phyloP scores from a whole-genome alignment of 495 filamentous ascomycete genomes.

The Neurospora cerealis region DNA sequence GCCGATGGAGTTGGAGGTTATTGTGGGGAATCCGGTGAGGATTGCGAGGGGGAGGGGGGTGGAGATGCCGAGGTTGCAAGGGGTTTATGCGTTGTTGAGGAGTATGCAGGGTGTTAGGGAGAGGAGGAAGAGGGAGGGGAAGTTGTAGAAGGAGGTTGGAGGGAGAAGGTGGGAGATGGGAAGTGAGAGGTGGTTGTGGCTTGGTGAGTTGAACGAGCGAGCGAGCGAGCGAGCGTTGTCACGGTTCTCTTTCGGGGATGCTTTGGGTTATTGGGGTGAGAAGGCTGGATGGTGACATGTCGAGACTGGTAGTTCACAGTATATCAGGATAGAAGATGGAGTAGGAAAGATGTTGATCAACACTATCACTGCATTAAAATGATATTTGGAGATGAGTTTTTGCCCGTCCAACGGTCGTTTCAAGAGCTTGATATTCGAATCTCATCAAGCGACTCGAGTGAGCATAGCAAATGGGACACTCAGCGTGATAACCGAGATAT shows the following conservation, averaged over 20 bases:
- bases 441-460: not conserved
- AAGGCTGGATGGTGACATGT: not conserved
- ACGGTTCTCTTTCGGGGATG: not conserved
- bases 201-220: not conserved
- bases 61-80: constrained; percentile 43
- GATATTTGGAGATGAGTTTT: not conserved
- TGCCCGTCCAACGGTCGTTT: not conserved
- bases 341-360: not conserved
- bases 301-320: not conserved
- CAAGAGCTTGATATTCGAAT: not conserved
- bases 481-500: not conserved
- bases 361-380: not conserved
- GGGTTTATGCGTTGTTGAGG: constrained; percentile 38
- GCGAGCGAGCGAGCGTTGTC: not conserved
- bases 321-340: not conserved
- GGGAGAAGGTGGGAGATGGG: not conserved
- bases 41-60: constrained; percentile 41
- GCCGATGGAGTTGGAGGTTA: constrained; percentile 51
- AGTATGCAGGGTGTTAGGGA: constrained; percentile 37
- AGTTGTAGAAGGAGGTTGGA: constrained; percentile 13
- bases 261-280: not conserved
- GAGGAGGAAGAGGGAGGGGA: constrained; percentile 20
- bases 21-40: constrained; percentile 48
- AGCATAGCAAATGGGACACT: not conserved
- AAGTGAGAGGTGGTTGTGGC: not conserved